Base-by-base conservation (phyloP, 1,139 yeast species). In the Taphrina sp. region DNA sequence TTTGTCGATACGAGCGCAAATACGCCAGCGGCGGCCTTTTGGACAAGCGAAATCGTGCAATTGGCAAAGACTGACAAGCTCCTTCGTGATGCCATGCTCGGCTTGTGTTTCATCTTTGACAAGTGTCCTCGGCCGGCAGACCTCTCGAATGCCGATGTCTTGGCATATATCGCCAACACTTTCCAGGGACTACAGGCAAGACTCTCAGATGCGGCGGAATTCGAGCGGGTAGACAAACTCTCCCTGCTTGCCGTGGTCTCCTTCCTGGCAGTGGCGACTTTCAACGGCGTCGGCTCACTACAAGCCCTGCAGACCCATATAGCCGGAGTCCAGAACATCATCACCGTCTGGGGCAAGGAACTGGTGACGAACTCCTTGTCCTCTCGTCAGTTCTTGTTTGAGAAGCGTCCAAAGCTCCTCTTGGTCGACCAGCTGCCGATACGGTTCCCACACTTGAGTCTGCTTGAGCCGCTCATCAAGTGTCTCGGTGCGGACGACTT, bases 181-280 rank as follows among this genome's bases (percentile, higher is more conserved):
- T 31, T 29, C 10, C 16, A 31, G 10, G 36, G 37, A 3, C 28
- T 43, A 19, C 47, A 33, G 17, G 22, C 12, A 4, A 19, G 17
- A 20, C 22, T 43, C 19, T 35, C 8, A 16, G 26, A 31, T 5
- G 24, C 26, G n/a, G 28, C 20, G 19, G 19, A 14, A 12, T 10
- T 31, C 10, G 19, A 7, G n/a, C 14, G 26, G 14, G 29, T 22
- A 19, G 47, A 43, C 17, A 43, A 31, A 22, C 12, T 31, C 12
- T 36, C 26, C 38, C 5, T 38, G 14, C 19, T 43, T 5, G 19
- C 19, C 34, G 38, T 43, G 38, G 20, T 29, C 10, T 14, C 37
- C 8, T 31, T 43, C 19, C 38, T 43, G 3, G 47, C 47, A 8
- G 47, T 31, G 16, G 47, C 29, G 29, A 43, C 47, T 7, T 43